Evolutionary conservation across 2,329 filamentous ascomycete genomes (phyloP).

Genomic region (Herpotrichia juniperi): DNA sequence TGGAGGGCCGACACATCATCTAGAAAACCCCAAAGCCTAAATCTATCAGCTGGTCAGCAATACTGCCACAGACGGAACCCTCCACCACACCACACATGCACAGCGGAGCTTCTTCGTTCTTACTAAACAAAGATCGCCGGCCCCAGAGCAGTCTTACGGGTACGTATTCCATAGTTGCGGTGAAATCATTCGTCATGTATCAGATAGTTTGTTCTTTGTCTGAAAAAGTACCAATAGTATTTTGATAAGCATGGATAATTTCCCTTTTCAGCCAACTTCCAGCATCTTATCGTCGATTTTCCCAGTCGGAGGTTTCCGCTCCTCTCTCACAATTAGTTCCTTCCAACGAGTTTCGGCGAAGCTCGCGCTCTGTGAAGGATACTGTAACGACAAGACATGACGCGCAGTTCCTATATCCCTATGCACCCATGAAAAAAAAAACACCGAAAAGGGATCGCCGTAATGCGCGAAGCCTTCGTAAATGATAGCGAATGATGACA

Average conservation of each 20-base stretch:
- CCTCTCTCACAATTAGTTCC: not conserved
- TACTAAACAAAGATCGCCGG: not conserved
- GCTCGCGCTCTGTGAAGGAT: not conserved
- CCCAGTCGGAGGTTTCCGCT: not conserved
- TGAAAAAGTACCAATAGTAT: not conserved
- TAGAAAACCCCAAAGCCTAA: not conserved
- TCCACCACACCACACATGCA: not conserved
- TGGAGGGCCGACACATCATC: too few species aligned
- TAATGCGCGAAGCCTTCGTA: not conserved
- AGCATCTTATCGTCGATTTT: not conserved
- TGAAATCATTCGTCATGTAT: too few species aligned
- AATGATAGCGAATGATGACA: not conserved
- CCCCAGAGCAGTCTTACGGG: not conserved
- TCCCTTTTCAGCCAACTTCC: not conserved
- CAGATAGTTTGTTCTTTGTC: not conserved
- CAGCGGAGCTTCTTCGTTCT: not conserved
- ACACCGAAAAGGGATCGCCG: not conserved
- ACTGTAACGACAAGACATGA: not conserved
- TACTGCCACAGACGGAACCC: not conserved
- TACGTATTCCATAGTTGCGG: not conserved
- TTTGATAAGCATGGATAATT: not conserved
- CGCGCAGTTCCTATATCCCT: not conserved
- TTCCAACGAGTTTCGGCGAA: not conserved
- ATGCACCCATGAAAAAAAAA: not conserved
- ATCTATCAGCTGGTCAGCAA: not conserved